phyloP scores from a whole-genome alignment of 2,329 filamentous ascomycete genomes.

The Trichophyton simii region DNA sequence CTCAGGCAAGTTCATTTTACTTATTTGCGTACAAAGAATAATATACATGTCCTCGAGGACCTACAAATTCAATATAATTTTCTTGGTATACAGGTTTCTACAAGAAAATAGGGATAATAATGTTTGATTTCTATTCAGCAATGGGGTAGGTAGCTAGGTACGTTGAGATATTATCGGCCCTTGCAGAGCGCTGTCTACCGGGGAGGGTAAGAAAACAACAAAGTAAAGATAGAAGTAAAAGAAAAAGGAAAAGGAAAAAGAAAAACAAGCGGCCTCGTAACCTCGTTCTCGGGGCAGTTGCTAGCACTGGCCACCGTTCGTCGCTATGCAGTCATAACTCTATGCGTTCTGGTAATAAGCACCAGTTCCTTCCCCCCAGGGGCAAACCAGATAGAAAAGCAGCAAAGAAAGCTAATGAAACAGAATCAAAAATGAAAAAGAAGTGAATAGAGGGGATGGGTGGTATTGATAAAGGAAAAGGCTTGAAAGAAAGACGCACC shows the following conservation, averaged over 20 bases:
- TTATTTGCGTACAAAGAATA: not conserved
- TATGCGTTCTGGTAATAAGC: not conserved
- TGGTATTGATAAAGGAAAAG: not conserved
- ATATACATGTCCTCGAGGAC: not conserved
- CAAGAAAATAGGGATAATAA: not conserved
- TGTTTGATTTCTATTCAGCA: not conserved
- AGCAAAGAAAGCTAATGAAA: not conserved
- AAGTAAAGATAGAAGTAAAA: not conserved
- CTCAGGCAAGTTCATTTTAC: not conserved
- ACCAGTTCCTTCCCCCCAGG: not conserved
- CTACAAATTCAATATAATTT: not conserved
- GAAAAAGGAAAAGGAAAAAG: not conserved
- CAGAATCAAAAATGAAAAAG: not conserved
- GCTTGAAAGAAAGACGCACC: not conserved
- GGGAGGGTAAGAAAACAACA: not conserved
- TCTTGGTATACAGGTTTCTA: not conserved
- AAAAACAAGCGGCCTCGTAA: not conserved
- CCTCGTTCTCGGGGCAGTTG: slow-evolving; percentile 4
- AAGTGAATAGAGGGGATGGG: not conserved
- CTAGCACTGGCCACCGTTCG: not conserved
- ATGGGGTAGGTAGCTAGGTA: not conserved
- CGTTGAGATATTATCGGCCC: not conserved
- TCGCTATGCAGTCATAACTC: slow-evolving; percentile 2
- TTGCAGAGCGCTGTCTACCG: not conserved
- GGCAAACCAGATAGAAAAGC: not conserved